Percentiles rank a stretch among this genome's conserved stretches.
Evolutionary conservation across 495 filamentous ascomycete genomes (phyloP).

Genomic region (Cryomyces minteri): DNA sequence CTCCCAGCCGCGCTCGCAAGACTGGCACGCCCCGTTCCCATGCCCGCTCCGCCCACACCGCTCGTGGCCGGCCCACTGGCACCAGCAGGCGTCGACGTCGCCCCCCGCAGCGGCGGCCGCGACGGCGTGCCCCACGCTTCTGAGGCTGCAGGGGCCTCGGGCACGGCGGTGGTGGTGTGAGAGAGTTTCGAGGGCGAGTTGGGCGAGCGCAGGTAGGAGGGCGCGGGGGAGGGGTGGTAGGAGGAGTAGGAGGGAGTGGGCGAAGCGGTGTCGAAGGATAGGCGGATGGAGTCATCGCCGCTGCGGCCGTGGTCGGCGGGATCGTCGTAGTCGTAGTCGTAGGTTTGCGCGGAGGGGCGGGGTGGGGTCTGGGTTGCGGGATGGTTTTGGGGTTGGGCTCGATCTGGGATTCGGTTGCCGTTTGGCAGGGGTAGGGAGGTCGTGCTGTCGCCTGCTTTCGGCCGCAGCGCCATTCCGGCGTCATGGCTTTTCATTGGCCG

Average conservation of each 20-base stretch:
- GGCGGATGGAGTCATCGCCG: background rate
- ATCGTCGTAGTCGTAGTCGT: background rate
- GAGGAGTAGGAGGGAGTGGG: background rate
- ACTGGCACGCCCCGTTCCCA: too few species aligned
- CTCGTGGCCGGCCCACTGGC: background rate
- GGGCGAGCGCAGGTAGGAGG: background rate
- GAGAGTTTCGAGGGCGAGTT: background rate
- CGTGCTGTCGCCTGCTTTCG: background rate
- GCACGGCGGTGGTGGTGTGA: background rate
- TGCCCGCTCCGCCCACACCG: too few species aligned
- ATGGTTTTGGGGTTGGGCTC: background rate
- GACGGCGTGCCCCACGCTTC: background rate
- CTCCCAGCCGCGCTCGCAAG: too few species aligned
- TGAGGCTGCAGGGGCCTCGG: background rate
- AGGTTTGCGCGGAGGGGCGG: background rate
- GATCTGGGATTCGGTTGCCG: background rate
- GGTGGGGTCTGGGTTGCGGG: background rate
- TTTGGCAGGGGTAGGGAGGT: background rate
- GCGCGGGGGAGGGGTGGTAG: background rate
- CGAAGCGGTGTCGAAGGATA: background rate
- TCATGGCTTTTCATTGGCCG: conserved; percentile 33
- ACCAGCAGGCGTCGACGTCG: conserved; percentile 1
- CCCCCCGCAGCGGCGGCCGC: conserved; percentile 2
- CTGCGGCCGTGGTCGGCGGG: background rate
- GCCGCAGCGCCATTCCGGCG: conserved; percentile 3